Conservation (phyloP, 768 basidiomycete species). For the Russula olivacea region DNA sequence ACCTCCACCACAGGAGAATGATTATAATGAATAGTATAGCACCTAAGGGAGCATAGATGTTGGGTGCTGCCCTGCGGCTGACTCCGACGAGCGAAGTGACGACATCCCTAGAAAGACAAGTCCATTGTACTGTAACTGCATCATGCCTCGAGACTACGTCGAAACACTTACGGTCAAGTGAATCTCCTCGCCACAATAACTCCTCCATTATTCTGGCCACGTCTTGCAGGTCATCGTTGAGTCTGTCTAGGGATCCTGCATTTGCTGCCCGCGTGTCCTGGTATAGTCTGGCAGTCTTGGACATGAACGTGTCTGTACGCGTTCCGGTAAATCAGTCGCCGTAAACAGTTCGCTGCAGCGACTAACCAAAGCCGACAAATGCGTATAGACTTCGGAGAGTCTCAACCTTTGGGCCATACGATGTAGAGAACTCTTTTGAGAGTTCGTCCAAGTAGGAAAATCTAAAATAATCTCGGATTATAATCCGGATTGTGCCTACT, state of each 20-base stretch:
- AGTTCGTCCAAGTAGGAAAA: constrained; percentile 98
- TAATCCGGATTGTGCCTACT: too few species aligned
- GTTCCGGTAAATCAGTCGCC: constrained; percentile 8
- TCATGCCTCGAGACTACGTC: background rate
- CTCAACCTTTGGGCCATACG: constrained; percentile 92
- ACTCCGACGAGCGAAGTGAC: constrained; percentile 90
- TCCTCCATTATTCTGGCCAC: constrained; percentile 99
- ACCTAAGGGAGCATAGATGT: constrained; percentile 92
- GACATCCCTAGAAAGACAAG: constrained; percentile 74
- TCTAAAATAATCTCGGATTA: too few species aligned
- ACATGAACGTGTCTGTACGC: constrained; percentile 90
- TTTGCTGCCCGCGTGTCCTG: constrained; percentile 85
- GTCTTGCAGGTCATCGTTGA: constrained; percentile 96
- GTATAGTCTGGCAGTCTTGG: constrained; percentile 93
- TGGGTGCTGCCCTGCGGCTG: constrained; percentile 87
- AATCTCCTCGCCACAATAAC: constrained; percentile 95
- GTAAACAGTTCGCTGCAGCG: background rate
- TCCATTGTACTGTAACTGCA: background rate
- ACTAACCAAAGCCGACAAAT: constrained; percentile 93
- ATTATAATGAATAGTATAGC: constrained; percentile 76
- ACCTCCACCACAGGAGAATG: constrained; percentile 74
- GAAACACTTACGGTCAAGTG: constrained; percentile 75
- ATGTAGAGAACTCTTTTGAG: constrained; percentile 89
- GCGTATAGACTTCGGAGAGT: constrained; percentile 94
- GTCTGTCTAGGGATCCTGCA: constrained; percentile 69